Percentiles rank a stretch among this genome's conserved stretches.
phyloP scores from a whole-genome alignment of 257 asterid genomes.

The Solanum bulbocastanum region DNA sequence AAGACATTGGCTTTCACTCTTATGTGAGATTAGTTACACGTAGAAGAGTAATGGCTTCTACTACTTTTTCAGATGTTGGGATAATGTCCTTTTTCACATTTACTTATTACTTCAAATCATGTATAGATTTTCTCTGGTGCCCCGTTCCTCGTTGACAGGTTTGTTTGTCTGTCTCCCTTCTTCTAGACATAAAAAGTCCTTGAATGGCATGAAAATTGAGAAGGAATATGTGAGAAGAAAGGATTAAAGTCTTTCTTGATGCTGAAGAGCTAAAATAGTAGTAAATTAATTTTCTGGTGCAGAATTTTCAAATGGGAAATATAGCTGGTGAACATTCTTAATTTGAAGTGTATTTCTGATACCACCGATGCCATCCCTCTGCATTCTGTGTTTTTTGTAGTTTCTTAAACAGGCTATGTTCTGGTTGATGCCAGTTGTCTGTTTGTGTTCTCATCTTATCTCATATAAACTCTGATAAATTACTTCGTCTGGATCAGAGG shows the following conservation, averaged over 20 bases:
- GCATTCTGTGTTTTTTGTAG: not conserved
- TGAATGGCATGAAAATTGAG: not conserved
- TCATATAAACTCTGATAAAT: not conserved
- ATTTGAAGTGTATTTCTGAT: not conserved
- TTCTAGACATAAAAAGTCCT: not conserved
- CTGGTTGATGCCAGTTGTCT: not conserved
- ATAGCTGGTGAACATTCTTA: not conserved
- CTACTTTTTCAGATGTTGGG: not conserved
- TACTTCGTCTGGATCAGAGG: slow-evolving; percentile 32
- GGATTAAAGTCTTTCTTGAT: not conserved
- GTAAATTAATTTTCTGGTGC: not conserved
- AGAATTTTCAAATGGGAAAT: not conserved
- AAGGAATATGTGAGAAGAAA: not conserved
- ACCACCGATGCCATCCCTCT: not conserved
- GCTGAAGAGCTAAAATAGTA: not conserved
- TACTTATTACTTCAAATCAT: not conserved
- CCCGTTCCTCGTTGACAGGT: not conserved
- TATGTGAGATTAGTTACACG: not conserved
- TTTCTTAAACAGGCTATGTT: not conserved
- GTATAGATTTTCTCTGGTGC: not conserved
- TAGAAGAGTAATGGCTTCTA: not conserved
- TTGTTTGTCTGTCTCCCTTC: not conserved
- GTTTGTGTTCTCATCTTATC: not conserved
- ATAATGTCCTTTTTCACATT: not conserved
- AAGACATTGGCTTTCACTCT: not conserved